Conservation (phyloP, 2,329 filamentous ascomycete genomes). For the Albifimbria verrucaria region DNA sequence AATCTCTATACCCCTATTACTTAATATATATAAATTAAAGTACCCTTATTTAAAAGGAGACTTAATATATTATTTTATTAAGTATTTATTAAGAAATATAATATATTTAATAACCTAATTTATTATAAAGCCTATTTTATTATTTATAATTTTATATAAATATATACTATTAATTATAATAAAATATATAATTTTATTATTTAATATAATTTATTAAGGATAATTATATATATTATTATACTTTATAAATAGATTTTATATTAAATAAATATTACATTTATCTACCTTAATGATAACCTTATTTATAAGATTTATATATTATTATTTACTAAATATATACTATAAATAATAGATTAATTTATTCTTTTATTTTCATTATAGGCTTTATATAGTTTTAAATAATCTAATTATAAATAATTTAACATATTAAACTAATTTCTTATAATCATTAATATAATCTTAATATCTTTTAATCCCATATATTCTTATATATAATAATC, state of each 20-base stretch:
- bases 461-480: too few species aligned
- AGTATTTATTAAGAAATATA: background rate
- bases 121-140: too few species aligned
- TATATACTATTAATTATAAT: constrained; percentile 1
- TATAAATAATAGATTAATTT: background rate
- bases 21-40: background rate
- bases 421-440: too few species aligned
- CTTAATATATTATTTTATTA: background rate
- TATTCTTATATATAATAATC: constrained; percentile 2
- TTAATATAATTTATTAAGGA: too few species aligned
- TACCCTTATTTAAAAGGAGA: too few species aligned
- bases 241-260: background rate
- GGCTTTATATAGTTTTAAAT: constrained; percentile 3
- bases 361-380: constrained; percentile 1
- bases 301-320: constrained; percentile 2
- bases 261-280: background rate
- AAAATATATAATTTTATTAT: constrained; percentile 1
- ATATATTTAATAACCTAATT: too few species aligned
- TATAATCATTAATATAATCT: too few species aligned
- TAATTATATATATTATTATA: constrained; percentile 2
- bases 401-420: background rate
- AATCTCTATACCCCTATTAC: too few species aligned
- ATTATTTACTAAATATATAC: background rate
- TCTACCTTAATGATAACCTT: background rate
- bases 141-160: too few species aligned